These are phyloP conservation scores for Pseudozyma pruni DNA, from an alignment of 1,284 basidiomycete species.

Conservation along the genomic window DNA sequence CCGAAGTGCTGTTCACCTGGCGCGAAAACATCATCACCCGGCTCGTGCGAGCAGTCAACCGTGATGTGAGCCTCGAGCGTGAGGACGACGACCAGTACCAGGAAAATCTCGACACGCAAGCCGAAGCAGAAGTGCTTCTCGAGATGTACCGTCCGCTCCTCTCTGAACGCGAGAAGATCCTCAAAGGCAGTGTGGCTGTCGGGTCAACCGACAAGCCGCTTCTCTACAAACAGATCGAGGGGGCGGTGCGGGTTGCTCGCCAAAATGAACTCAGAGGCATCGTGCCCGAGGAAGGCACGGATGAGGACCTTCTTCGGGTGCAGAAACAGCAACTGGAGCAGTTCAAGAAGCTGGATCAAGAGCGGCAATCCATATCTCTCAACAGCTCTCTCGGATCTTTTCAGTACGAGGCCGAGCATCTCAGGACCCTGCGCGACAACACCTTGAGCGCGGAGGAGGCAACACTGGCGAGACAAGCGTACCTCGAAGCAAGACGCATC, in stretches of 20 bases:
- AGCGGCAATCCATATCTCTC: constrained; percentile 36
- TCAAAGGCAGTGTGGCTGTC: constrained; percentile 53
- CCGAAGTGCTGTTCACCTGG: constrained; percentile 53
- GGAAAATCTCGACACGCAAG: constrained; percentile 64
- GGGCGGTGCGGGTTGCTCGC: constrained; percentile 24
- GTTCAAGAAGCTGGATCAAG: constrained; percentile 55
- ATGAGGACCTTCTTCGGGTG: constrained; percentile 44
- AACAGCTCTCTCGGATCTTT: constrained; percentile 16
- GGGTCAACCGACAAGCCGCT: constrained; percentile 54
- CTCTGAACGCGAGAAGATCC: constrained; percentile 58
- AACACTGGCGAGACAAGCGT: constrained; percentile 23
- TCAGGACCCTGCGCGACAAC: constrained; percentile 41
- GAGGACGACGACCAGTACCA: constrained; percentile 65
- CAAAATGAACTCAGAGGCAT: constrained; percentile 26
- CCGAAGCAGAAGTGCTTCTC: constrained; percentile 61
- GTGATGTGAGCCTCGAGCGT: constrained; percentile 58
- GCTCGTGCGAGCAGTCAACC: constrained; percentile 55
- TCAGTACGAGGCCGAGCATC: constrained; percentile 14
- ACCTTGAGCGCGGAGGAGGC: constrained; percentile 33
- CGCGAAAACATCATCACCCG: constrained; percentile 47
- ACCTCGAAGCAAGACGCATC: constrained; percentile 28
- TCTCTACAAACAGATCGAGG: constrained; percentile 55
- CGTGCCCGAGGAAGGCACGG: constrained; percentile 28
- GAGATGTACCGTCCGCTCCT: constrained; percentile 64
- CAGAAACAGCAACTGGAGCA: constrained; percentile 54